Base-by-base conservation (phyloP, 169 alveolate genomes). In the Eimeria sp. region DNA sequence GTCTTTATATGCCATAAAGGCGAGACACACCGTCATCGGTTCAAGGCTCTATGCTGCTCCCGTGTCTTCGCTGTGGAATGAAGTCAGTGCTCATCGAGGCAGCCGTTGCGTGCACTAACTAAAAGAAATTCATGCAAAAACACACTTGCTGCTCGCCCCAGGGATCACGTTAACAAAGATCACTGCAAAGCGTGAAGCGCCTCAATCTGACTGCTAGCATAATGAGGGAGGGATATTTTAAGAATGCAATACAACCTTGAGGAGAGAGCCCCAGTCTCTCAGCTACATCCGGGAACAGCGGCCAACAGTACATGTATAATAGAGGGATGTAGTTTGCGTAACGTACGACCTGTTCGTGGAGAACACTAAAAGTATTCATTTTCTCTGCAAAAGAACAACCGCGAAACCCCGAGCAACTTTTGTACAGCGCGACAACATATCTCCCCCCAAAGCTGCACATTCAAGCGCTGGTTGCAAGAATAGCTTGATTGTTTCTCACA, bases 61-160 rank as follows among this genome's bases (percentile, higher is more conserved):
- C 11, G 18, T 49, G 52, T 27, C 2, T 25, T 13, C 30, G 52
- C 78, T 33, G 52, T 33, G 78, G 13, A 33, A 14, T 6, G 52
- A 46, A 30, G 25, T 71, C 76, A 8, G 43, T 64, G 1, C 74
- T 27, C 27, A 64, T 64, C 74, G 71, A 62, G 71, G 71, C 23
- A 66, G 76, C 20, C 46, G 8, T 33, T n/a, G 52, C 18, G 52
- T 33, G 16, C 18, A 30, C 52, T 30, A 71, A 33, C 25, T 33
- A 71, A 33, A 33, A 6, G 14, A 3, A 4, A 13, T 71, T 27
- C 46, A n/a, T 33, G 78, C 23, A 49, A 14, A 27, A 23, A 46
- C 85, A 6, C 64, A 77, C 85, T 77, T 77, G 85, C 85, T 77
- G 85, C 33, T 20, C 85, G 27, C 9, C 54, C 30, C 58, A 23